Conservation (phyloP, 202 grass and related monocot species). For the Setaria viridis region DNA sequence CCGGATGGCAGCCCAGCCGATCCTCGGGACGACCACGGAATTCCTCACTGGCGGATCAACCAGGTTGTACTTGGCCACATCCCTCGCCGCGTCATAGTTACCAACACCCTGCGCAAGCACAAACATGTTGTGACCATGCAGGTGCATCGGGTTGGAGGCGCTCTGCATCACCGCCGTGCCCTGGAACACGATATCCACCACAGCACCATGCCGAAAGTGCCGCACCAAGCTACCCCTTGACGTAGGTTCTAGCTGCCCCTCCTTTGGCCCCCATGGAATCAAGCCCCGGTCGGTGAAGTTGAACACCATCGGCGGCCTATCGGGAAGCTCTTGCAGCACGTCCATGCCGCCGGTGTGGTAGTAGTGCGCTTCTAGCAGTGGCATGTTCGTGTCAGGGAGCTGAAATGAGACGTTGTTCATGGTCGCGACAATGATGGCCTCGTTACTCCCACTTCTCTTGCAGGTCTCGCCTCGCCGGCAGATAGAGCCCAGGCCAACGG, state of each 20-base stretch:
- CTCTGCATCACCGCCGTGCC: constrained; percentile 43
- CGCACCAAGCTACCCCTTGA: constrained; percentile 5
- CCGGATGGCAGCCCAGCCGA: too few species aligned
- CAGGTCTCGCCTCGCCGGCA: too few species aligned
- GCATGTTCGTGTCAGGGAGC: neutral
- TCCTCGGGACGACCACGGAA: too few species aligned
- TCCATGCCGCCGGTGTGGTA: too few species aligned
- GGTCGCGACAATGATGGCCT: too few species aligned
- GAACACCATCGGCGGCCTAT: too few species aligned
- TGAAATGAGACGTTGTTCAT: too few species aligned
- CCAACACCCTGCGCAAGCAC: constrained; percentile 43
- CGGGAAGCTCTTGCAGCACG: too few species aligned
- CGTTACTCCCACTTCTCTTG: too few species aligned
- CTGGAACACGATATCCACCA: constrained; percentile 51
- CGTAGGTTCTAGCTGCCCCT: constrained; percentile 21
- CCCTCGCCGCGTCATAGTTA: neutral
- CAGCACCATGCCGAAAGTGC: constrained; percentile 30
- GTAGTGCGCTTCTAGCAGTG: constrained; percentile 30
- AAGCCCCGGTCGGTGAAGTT: constrained; percentile 37
- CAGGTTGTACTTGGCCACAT: too few species aligned
- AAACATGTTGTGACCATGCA: constrained; percentile 55
- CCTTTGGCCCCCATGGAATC: neutral
- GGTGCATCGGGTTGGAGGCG: constrained; percentile 52
- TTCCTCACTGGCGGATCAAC: too few species aligned
- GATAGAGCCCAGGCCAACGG: too few species aligned